Percentiles rank a stretch among this genome's conserved stretches.
These are phyloP conservation scores for Calonectria honghensis DNA, from an alignment of 2,329 filamentous ascomycete genomes.

Conservation along the genomic window DNA sequence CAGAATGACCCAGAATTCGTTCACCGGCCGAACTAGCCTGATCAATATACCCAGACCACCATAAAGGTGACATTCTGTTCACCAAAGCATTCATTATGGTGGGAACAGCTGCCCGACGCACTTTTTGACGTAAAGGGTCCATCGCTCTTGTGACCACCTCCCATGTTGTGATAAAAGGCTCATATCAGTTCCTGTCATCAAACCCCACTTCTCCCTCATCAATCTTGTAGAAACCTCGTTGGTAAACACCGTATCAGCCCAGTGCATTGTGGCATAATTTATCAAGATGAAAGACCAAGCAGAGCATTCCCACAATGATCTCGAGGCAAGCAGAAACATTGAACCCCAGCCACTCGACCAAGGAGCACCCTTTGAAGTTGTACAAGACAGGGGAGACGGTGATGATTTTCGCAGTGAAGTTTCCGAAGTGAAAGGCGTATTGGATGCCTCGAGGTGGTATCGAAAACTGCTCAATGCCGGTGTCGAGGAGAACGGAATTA, in stretches of 20 bases:
- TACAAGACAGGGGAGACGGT: not conserved
- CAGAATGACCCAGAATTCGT: slow-evolving; percentile 13
- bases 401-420: slow-evolving; percentile 55
- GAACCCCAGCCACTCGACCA: not conserved
- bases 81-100: slow-evolving; percentile 1
- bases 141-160: slow-evolving; percentile 5
- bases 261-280: slow-evolving; percentile 7
- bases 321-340: slow-evolving; percentile 40
- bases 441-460: slow-evolving; percentile 63
- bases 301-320: slow-evolving; percentile 30
- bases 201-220: slow-evolving; percentile 7
- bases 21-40: slow-evolving; percentile 21
- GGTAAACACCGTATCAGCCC: not conserved
- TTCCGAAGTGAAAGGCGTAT: slow-evolving; percentile 53
- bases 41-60: slow-evolving; percentile 20
- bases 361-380: not conserved
- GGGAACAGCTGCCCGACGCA: slow-evolving; percentile 17
- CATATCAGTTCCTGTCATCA: slow-evolving; percentile 22
- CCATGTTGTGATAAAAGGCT: slow-evolving; percentile 14
- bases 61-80: slow-evolving; percentile 24
- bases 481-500: slow-evolving; percentile 73
- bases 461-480: slow-evolving; percentile 65
- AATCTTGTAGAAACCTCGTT: slow-evolving; percentile 4
- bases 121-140: slow-evolving; percentile 11
- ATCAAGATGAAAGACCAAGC: slow-evolving; percentile 12